phyloP scores from a whole-genome alignment of 257 asterid genomes.

The Przewalskia tangutica region DNA sequence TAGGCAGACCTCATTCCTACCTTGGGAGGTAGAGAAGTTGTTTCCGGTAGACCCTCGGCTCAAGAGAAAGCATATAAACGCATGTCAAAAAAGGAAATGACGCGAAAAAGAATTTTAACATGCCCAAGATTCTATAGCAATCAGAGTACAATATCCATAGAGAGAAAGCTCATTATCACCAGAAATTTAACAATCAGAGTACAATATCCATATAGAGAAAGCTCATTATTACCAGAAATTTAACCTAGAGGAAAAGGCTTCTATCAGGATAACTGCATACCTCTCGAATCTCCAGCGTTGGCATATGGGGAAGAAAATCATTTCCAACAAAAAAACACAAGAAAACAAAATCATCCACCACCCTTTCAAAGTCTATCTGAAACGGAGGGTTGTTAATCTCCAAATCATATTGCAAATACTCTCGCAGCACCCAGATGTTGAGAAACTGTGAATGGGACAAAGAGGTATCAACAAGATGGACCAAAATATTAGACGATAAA shows the following conservation, averaged over 20 bases:
- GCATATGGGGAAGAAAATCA: constrained; percentile 99
- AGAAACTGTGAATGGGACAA: constrained; percentile 52
- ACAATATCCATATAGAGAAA: neutral
- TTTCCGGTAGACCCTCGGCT: too few relatives aligned
- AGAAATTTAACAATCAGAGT: neutral
- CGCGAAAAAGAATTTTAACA: neutral
- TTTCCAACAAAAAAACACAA: constrained; percentile 94
- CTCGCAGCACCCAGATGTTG: constrained; percentile 84
- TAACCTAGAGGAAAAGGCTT: neutral
- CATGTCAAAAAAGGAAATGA: too few relatives aligned
- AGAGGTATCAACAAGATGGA: constrained; percentile 14
- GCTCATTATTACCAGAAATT: neutral
- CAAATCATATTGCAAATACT: constrained; percentile 80
- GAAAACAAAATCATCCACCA: constrained; percentile 95
- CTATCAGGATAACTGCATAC: constrained; percentile 23
- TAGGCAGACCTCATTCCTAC: too few relatives aligned
- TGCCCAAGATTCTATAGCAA: neutral
- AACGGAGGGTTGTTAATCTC: constrained; percentile 63
- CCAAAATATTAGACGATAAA: constrained; percentile 6
- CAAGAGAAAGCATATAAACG: too few relatives aligned
- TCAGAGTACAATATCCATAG: constrained; percentile 4
- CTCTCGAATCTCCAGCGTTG: constrained; percentile 96
- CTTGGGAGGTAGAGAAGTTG: too few relatives aligned
- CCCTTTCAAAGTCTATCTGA: constrained; percentile 73
- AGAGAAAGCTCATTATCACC: neutral